phyloP scores from a whole-genome alignment of 1,139 yeast species.

The Protomyces gravidus region DNA sequence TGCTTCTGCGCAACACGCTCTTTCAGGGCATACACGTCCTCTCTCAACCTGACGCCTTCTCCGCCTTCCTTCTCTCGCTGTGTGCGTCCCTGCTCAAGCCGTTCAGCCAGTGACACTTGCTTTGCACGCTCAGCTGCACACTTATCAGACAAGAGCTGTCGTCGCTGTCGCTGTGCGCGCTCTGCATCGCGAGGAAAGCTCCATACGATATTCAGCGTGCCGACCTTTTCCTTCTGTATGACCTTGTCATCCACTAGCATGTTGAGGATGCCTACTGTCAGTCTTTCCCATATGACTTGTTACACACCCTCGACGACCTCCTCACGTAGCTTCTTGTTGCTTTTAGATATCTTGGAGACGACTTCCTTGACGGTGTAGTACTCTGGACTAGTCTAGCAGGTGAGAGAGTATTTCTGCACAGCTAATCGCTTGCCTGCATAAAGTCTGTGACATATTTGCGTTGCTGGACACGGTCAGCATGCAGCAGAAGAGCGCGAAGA shows the following conservation, averaged over 20 bases:
- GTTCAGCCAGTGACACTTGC: not conserved
- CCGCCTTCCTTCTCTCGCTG: not conserved
- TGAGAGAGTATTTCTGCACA: not conserved
- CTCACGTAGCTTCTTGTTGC: slow-evolving; percentile 1
- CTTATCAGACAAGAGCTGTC: not conserved
- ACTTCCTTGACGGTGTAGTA: not conserved
- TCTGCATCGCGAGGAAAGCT: slow-evolving; percentile 10
- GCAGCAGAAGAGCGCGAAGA: too few relatives aligned
- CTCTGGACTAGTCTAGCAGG: not conserved
- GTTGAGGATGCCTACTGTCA: not conserved
- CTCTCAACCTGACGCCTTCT: not conserved
- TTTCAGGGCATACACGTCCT: not conserved
- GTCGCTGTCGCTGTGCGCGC: not conserved
- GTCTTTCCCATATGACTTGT: not conserved
- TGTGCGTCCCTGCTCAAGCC: not conserved
- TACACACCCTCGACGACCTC: not conserved
- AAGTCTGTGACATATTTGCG: not conserved
- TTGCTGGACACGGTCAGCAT: too few relatives aligned
- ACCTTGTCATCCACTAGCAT: not conserved
- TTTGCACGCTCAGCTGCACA: slow-evolving; percentile 1
- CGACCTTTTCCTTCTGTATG: not conserved
- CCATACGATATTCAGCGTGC: slow-evolving; percentile 3
- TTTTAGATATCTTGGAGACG: not conserved
- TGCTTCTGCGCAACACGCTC: not conserved
- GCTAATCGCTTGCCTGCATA: not conserved